phyloP scores from a whole-genome alignment of 441 rosid species.

The Gossypium aridum region DNA sequence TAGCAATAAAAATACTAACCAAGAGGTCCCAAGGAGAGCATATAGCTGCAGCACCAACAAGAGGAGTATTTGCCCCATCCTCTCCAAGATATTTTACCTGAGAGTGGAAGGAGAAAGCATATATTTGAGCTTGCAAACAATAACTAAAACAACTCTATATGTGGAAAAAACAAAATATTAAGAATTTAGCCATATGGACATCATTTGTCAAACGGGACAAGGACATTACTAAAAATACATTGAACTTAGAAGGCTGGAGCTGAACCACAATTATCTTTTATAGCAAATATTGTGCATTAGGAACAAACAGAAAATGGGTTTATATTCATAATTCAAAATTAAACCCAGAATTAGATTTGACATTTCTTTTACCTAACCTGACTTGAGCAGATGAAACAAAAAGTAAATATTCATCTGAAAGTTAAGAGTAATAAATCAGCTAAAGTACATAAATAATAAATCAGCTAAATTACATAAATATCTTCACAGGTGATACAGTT shows the following conservation, averaged over 20 bases:
- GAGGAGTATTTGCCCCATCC: conserved; percentile 54
- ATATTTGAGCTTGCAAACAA: not conserved
- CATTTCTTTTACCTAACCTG: not conserved
- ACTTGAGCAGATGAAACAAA: not conserved
- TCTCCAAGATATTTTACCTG: conserved; percentile 95
- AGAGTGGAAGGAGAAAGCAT: conserved; percentile 1
- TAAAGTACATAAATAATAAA: not conserved
- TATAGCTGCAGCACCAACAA: conserved; percentile 72
- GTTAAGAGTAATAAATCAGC: not conserved
- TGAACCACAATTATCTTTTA: not conserved
- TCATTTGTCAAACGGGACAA: not conserved
- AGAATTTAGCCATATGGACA: not conserved
- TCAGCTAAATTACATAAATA: not conserved
- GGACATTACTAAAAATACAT: not conserved
- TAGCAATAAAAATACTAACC: conserved; percentile 36
- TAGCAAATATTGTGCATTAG: not conserved
- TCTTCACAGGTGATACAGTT: not conserved
- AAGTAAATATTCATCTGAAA: not conserved
- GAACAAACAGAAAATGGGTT: conserved; percentile 2
- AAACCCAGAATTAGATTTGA: not conserved
- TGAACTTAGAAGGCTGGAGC: not conserved
- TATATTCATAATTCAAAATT: not conserved
- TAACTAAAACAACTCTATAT: not conserved
- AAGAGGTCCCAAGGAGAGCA: conserved; percentile 92
- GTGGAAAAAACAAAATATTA: not conserved